Percentiles rank a stretch among this genome's conserved stretches.
phyloP scores from a whole-genome alignment of 2,329 filamentous ascomycete species.

The Paracoccidioides lutzii region DNA sequence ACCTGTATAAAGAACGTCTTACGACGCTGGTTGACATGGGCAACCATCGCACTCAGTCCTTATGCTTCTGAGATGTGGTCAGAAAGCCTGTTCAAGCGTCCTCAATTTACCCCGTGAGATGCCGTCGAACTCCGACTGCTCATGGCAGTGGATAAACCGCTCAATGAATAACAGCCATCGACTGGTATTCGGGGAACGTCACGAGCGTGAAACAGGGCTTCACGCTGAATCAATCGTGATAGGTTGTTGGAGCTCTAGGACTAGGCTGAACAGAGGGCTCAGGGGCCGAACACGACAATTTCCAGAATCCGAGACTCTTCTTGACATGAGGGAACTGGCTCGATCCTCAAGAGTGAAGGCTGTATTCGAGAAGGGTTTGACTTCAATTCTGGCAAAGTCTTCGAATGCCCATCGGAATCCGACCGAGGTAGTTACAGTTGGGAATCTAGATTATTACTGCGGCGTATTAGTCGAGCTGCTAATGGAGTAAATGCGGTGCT shows the following conservation, averaged over 20 bases:
- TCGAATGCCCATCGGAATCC: neutral
- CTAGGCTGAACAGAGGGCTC: neutral
- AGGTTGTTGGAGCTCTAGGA: neutral
- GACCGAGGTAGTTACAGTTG: neutral
- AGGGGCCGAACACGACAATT: neutral
- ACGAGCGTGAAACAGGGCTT: neutral
- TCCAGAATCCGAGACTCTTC: neutral
- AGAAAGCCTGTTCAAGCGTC: too few relatives aligned
- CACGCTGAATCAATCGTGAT: neutral
- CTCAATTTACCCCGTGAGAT: too few relatives aligned
- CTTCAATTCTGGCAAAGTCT: neutral
- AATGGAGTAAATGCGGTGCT: neutral
- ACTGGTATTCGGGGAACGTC: neutral
- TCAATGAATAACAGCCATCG: too few relatives aligned
- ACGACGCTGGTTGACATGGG: too few relatives aligned
- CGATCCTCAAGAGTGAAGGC: neutral
- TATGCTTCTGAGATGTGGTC: too few relatives aligned
- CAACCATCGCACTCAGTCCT: too few relatives aligned
- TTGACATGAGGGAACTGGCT: neutral
- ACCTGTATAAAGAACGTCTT: too few relatives aligned
- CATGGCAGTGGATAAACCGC: too few relatives aligned
- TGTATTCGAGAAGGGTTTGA: neutral
- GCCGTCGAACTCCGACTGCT: too few relatives aligned
- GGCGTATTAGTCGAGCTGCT: neutral
- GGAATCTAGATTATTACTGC: neutral